phyloP scores from a whole-genome alignment of 2,329 filamentous ascomycete species.

The Aspergillus ruber region DNA sequence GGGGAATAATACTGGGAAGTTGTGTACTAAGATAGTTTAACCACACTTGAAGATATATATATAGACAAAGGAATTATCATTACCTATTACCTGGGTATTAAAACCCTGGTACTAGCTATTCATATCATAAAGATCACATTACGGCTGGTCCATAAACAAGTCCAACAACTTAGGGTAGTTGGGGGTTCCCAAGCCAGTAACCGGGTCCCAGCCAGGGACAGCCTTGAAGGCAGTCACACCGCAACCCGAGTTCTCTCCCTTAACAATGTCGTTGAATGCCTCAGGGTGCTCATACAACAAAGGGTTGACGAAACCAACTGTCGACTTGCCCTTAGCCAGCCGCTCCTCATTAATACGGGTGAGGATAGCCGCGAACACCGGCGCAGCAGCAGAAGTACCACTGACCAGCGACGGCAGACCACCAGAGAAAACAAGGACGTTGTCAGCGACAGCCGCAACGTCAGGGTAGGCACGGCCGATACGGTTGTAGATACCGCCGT shows the following conservation, averaged over 20 bases:
- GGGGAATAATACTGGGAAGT: constrained; percentile 44
- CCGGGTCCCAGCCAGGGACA: constrained; percentile 25
- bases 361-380: constrained; percentile 50
- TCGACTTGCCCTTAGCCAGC: constrained; percentile 43
- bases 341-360: constrained; percentile 51
- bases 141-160: constrained; percentile 20
- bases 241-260: constrained; percentile 26
- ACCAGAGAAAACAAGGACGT: constrained; percentile 24
- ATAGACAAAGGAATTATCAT: not conserved
- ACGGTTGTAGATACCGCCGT: constrained; percentile 28
- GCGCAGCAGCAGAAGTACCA: constrained; percentile 44
- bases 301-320: constrained; percentile 51
- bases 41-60: not conserved
- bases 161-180: constrained; percentile 27
- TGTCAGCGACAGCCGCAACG: constrained; percentile 31
- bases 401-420: constrained; percentile 18
- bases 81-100: not conserved
- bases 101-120: no score
- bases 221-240: constrained; percentile 23
- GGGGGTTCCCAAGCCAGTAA: constrained; percentile 30
- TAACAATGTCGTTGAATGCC: constrained; percentile 26
- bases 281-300: constrained; percentile 24
- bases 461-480: constrained; percentile 32
- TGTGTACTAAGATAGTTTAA: constrained; percentile 29
- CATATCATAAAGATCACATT: not conserved